Conservation (phyloP, 768 basidiomycete genomes). For the Agrocybe praecox region DNA sequence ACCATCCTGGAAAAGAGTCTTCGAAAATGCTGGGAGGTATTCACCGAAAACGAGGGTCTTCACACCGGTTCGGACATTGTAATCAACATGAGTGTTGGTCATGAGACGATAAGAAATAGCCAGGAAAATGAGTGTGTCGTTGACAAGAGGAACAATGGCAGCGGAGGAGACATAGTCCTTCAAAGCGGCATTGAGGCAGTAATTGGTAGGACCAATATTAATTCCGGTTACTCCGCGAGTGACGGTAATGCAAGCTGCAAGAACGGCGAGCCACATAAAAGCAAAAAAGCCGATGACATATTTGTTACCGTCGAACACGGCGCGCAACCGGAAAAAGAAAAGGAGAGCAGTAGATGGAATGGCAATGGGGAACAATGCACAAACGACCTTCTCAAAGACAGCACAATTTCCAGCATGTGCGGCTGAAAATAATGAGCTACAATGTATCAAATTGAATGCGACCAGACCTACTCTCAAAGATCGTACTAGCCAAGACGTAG, state of each 20-base stretch:
- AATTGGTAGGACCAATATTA: conserved; percentile 17
- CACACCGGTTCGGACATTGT: not conserved
- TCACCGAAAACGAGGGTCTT: not conserved
- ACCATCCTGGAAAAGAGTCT: not conserved
- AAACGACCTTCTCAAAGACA: not conserved
- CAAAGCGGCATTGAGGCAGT: not conserved
- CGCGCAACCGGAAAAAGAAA: conserved; percentile 24
- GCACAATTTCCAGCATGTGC: not conserved
- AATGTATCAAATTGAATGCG: not conserved
- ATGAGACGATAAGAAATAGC: conserved; percentile 1
- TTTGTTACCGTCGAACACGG: conserved; percentile 18
- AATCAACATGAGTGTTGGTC: conserved; percentile 1
- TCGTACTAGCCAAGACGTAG: conserved; percentile 8
- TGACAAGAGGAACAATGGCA: not conserved
- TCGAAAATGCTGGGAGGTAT: not conserved
- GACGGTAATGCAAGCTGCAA: conserved; percentile 21
- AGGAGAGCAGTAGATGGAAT: conserved; percentile 21
- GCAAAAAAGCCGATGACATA: conserved; percentile 20
- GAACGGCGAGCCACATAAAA: conserved; percentile 25
- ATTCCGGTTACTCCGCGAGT: conserved; percentile 16
- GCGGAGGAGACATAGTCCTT: not conserved
- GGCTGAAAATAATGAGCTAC: not conserved
- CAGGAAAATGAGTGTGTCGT: conserved; percentile 1
- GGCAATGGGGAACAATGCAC: conserved; percentile 6
- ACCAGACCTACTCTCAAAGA: conserved; percentile 3